phyloP scores from a whole-genome alignment of 345 rosid species.

The Camelina neglecta region DNA sequence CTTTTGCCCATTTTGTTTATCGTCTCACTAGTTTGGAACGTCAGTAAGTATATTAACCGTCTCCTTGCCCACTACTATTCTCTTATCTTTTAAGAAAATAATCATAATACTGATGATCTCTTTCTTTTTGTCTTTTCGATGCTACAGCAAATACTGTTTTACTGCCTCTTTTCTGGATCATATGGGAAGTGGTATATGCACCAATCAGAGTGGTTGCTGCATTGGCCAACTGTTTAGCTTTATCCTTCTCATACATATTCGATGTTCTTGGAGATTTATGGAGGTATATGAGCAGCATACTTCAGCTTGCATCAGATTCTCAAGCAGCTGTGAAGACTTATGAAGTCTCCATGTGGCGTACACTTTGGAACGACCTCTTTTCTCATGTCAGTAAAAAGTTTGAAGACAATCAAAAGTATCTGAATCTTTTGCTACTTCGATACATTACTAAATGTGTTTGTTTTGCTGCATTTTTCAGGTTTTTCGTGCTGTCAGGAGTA shows the following conservation, averaged over 20 bases:
- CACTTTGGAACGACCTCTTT: conserved; percentile 96
- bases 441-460: conserved; percentile 19
- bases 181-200: conserved; percentile 70
- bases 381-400: conserved; percentile 66
- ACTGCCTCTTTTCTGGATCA: conserved; percentile 65
- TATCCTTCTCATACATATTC: conserved; percentile 50
- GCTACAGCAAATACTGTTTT: conserved; percentile 63
- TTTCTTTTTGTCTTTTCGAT: neutral
- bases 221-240: conserved; percentile 53
- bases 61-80: neutral
- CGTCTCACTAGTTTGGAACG: conserved; percentile 56
- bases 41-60: conserved; percentile 56
- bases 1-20: conserved; percentile 65
- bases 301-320: conserved; percentile 67
- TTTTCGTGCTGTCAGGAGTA: conserved; percentile 89
- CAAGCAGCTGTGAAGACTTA: conserved; percentile 58
- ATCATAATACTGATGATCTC: conserved; percentile 9
- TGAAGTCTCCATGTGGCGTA: conserved; percentile 87
- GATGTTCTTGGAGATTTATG: conserved; percentile 58
- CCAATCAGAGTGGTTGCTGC: conserved; percentile 70
- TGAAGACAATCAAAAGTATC: neutral
- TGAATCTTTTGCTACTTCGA: neutral
- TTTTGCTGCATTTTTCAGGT: conserved; percentile 56
- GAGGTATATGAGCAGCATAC: conserved; percentile 58
- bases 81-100: neutral